A percentile compares a stretch with the other conserved stretches of the same genome.
Conservation (phyloP, 2,329 filamentous ascomycete genomes). For the Penicillium sp. region DNA sequence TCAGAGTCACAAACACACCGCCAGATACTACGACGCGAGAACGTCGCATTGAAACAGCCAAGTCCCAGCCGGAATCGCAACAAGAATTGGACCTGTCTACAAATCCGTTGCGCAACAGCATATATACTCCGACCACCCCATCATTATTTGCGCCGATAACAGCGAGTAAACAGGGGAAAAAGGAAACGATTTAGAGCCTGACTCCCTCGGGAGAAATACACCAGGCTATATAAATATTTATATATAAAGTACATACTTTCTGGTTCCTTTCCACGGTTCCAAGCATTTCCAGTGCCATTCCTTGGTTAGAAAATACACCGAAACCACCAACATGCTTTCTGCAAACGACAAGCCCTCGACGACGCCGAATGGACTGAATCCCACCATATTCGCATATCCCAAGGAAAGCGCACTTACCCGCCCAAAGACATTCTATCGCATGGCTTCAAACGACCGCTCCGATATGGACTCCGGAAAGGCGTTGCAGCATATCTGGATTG, state of each 20-base stretch:
- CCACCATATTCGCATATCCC: conserved; percentile 8
- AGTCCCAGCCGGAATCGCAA: conserved; percentile 6
- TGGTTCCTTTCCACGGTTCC: conserved; percentile 1
- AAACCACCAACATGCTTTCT: conserved; percentile 11
- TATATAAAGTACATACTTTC: neutral
- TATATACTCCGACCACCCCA: too few species aligned
- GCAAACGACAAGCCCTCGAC: conserved; percentile 13
- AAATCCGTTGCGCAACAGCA: neutral
- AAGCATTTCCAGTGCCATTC: neutral
- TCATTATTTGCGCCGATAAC: neutral
- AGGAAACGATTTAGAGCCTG: neutral
- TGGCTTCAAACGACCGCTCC: neutral
- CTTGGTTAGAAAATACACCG: neutral
- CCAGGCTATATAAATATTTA: neutral
- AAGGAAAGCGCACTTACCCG: neutral
- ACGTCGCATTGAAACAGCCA: neutral
- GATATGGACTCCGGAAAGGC: conserved; percentile 10
- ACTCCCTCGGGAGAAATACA: neutral
- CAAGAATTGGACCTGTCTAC: neutral
- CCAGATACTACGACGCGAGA: neutral
- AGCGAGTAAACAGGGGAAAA: neutral
- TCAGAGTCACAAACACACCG: neutral
- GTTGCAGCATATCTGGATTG: conserved; percentile 70
- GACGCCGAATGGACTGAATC: conserved; percentile 11
- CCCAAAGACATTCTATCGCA: conserved; percentile 7